Evolutionary conservation across 169 alveolate genomes (phyloP), one percentile per base, ranked within the genome.

Genomic region (Plasmodium fragile): DNA sequence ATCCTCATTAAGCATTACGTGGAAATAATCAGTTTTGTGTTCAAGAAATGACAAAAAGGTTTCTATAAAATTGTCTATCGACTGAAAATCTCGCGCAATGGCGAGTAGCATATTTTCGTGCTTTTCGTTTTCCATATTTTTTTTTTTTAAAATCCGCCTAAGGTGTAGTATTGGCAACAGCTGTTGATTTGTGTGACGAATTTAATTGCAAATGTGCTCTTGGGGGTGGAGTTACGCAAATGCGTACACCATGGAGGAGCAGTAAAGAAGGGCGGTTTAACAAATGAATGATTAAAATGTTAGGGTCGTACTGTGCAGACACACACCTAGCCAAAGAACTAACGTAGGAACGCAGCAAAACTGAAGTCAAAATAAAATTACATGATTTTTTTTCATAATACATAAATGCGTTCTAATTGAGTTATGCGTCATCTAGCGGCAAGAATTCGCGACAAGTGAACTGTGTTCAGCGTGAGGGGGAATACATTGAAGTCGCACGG

Each of bases 61-160:
- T 78, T 89, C 94, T 55, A 89, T 65, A 25, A 89, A 89, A 89
- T 89, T 89, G 73, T 89, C 94, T 89, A 89, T 65, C 16, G 91
- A 79, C 8, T 18, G 81, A 39, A 59, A 89, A 34, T 89, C 94
- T 25, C 91, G 91, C 30, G 94, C 90, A 41, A 89, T 89, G 34
- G 89, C 91, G 82, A 89, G 81, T 25, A 89, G 36, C 94, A 89
- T 89, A 79, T 79, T 89, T 72, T 89, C 94, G 53, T 89, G 94
- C 18, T 78, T 89, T 43, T 79, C 94, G 70, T 43, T 39, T 18
- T 53, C 91, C 94, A 89, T 89, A 85, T n/a, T 75, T 45, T 13
- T 70, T 41, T 28, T 70, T 0, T 13, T 41, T 70, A n/a, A n/a
- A n/a, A n/a, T 83, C 70, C 13, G 36, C 22, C 25, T 30, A 36